Evolutionary conservation across 257 asterid genomes (phyloP), one percentile per base, ranked within the genome.

Genomic region (Solanum sejunctum): DNA sequence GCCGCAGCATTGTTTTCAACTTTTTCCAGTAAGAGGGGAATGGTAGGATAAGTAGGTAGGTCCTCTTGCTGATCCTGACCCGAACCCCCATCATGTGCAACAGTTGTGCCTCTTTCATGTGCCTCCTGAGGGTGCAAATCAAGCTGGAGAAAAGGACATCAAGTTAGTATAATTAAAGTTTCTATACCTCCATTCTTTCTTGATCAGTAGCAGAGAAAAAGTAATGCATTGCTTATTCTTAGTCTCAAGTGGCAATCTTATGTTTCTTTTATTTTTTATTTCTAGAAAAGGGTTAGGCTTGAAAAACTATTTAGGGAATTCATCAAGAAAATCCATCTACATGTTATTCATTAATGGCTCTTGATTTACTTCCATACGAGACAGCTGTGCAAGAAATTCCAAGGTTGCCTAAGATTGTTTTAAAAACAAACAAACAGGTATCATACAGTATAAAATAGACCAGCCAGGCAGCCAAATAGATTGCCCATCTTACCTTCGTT

Each of bases 121-220:
- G 73, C 67, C 57, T 49, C 71, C 45, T 85, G 81, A 45, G 61
- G 6, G 26, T 64, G 87, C 58, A 80, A 55, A 85, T 85, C 87
- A 80, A 52, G 87, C 87, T 85, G 87, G 41, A 85, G 47, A 67
- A 67, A 63, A 60, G 77, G 75, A 60, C 49, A 82, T 82, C 17
- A 13, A 60, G 60, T 63, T 63, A 63, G 85, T 43, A 45, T 82
- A 32, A 32, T 3, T 32, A 63, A 23, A 81, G 11, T 23, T 41
- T 39, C 54, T 57, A 43, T 41, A 58, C 15, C 18, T 32, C 15
- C 16, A 12, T 57, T 41, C 72, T 39, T 12, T 58, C 52, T 57
- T 45, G 20, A 66, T 55, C 7, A 7, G 39, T 8, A 41, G 80
- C 3, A 9, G 57, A 81, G 43, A 47, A 13, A 36, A 56, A 52